These are phyloP conservation scores for Obelidium mucronatum DNA, from an alignment of 192 early-diverging fungal genomes.

Conservation along the genomic window DNA sequence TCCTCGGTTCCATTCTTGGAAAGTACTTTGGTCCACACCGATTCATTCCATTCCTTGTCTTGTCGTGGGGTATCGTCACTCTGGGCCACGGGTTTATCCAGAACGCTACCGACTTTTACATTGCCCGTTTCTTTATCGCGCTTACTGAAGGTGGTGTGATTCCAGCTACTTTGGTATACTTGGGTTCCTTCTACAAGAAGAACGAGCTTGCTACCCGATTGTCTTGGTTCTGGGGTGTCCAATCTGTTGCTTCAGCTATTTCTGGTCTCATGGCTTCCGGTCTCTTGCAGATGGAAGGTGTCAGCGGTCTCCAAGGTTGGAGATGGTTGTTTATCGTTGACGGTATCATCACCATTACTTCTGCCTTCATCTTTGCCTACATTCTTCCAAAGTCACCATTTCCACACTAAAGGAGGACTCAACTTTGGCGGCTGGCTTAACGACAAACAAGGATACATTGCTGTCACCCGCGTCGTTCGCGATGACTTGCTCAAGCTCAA, in stretches of 20 bases:
- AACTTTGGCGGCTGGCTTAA: slow-evolving; percentile 17
- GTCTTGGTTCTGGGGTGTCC: no score
- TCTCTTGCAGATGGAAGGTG: no score
- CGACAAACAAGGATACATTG: slow-evolving; percentile 64
- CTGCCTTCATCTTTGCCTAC: not conserved
- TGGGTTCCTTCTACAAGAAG: not conserved
- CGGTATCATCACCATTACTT: not conserved
- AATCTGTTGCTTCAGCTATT: not conserved
- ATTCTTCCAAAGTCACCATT: not conserved
- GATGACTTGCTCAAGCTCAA: slow-evolving; percentile 55
- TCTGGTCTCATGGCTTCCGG: not conserved
- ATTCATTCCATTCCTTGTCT: not conserved
- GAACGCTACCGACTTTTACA: slow-evolving; percentile 34
- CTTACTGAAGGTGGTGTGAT: slow-evolving; percentile 3
- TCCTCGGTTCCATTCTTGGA: slow-evolving; percentile 3
- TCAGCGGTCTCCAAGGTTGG: not conserved
- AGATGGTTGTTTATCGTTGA: not conserved
- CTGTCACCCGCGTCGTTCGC: no score
- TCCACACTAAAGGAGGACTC: not conserved
- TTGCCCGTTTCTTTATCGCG: not conserved
- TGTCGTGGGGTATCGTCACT: slow-evolving; percentile 39
- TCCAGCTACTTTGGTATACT: not conserved
- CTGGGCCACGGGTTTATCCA: slow-evolving; percentile 52
- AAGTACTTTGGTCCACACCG: no score
- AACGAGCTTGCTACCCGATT: no score